Evolutionary conservation across 1,139 yeast species (phyloP).

Genomic region (Entelexis sorbosivorans): DNA sequence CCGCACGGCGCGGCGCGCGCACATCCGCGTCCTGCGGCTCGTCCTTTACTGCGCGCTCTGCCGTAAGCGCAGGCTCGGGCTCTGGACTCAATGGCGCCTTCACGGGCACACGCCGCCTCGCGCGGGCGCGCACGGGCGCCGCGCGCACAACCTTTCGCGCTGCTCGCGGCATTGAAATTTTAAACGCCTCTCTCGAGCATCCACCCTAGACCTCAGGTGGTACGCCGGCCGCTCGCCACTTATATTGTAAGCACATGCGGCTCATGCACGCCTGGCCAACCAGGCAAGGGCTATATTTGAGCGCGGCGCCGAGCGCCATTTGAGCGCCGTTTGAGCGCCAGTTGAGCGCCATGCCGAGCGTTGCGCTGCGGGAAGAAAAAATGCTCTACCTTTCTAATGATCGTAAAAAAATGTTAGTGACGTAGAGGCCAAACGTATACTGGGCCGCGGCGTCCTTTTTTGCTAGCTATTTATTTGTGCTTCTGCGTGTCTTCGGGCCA

Average conservation of each 20-base stretch:
- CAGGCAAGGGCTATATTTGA: background rate
- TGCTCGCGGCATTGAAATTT: slow-evolving; percentile 4
- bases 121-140: background rate
- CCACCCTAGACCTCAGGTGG: slow-evolving; percentile 8
- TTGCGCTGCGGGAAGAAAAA: no score
- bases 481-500: slow-evolving; percentile 21
- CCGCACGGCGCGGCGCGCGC: no score
- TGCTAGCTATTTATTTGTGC: slow-evolving; percentile 6
- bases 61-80: background rate
- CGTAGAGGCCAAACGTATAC: background rate
- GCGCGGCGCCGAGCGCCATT: background rate
- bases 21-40: background rate
- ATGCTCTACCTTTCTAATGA: background rate
- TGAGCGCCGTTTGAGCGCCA: no score
- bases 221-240: background rate
- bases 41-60: background rate
- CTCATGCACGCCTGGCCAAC: background rate
- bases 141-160: slow-evolving; percentile 1
- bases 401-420: background rate
- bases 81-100: background rate
- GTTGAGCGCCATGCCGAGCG: no score
- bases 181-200: background rate
- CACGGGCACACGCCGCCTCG: background rate
- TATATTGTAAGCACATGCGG: background rate
- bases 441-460: background rate